phyloP scores from a whole-genome alignment of 805 yeast species.

The Lachancea cidri region DNA sequence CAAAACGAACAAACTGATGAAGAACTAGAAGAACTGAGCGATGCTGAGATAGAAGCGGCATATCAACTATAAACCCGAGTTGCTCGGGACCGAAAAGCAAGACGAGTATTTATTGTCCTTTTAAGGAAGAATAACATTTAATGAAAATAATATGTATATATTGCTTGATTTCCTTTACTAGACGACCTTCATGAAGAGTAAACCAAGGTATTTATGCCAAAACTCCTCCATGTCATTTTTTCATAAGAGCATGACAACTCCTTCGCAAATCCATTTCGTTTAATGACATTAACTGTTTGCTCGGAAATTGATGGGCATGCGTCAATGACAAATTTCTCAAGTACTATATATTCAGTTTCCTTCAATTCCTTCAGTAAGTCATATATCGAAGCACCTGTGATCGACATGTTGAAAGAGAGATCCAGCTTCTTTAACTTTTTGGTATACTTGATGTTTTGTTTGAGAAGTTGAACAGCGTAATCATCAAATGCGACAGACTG shows the following conservation, averaged over 20 bases:
- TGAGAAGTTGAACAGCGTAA: constrained; percentile 14
- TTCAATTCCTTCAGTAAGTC: constrained; percentile 21
- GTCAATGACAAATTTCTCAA: constrained; percentile 21
- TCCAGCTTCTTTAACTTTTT: constrained; percentile 21
- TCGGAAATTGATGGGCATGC: constrained; percentile 29
- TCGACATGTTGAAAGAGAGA: constrained; percentile 27
- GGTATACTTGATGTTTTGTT: constrained; percentile 12
- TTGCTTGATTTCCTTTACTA: neutral
- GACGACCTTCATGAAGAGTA: constrained; percentile 5
- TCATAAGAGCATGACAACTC: constrained; percentile 27
- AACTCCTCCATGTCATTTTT: constrained; percentile 26
- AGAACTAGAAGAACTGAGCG: neutral
- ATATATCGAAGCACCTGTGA: constrained; percentile 29
- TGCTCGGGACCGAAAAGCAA: too few relatives aligned
- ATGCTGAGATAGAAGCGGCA: neutral
- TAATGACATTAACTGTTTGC: constrained; percentile 22
- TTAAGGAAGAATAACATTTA: too few relatives aligned
- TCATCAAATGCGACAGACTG: constrained; percentile 24
- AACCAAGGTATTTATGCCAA: constrained; percentile 27
- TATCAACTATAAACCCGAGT: neutral
- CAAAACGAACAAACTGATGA: neutral
- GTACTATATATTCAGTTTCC: constrained; percentile 13
- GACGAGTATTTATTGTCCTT: neutral
- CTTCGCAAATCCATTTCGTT: constrained; percentile 17
- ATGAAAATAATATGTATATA: too few relatives aligned